Percentiles rank a stretch among this genome's conserved stretches.
phyloP scores from a whole-genome alignment of 2,329 filamentous ascomycete species.

The Ilyonectria sp. region DNA sequence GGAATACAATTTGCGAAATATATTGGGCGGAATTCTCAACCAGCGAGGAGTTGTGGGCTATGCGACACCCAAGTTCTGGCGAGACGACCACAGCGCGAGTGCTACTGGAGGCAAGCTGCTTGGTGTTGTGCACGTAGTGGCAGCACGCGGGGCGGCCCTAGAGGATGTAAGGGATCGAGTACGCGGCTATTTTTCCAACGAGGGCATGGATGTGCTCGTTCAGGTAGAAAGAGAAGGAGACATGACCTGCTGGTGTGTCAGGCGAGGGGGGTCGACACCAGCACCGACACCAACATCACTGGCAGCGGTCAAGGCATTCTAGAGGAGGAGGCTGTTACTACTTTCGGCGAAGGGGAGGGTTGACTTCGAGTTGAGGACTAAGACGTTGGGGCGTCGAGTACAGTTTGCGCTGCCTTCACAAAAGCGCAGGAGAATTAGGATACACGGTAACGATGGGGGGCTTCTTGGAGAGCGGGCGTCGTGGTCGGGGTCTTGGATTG shows the following conservation, averaged over 20 bases:
- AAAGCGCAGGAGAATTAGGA: conserved; percentile 15
- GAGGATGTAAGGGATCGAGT: conserved; percentile 90
- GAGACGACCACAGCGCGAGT: conserved; percentile 76
- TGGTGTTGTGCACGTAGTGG: conserved; percentile 90
- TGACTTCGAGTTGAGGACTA: conserved; percentile 18
- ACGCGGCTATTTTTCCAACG: conserved; percentile 76
- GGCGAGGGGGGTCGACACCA: conserved; percentile 48
- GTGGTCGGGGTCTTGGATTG: conserved; percentile 29
- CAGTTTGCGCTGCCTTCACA: conserved; percentile 25
- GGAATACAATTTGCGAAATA: conserved; percentile 91
- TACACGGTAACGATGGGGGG: conserved; percentile 6
- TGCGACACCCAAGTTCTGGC: conserved; percentile 91
- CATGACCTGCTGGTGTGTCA: conserved; percentile 70
- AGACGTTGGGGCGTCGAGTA: conserved; percentile 12
- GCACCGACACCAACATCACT: conserved; percentile 51
- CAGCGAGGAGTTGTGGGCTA: conserved; percentile 90
- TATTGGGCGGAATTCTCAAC: conserved; percentile 85
- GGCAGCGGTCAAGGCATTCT: conserved; percentile 52
- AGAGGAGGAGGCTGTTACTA: conserved; percentile 35
- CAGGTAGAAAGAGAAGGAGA: conserved; percentile 92
- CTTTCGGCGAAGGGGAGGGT: conserved; percentile 16
- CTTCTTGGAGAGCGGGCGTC: conserved; percentile 18
- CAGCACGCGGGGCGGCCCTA: conserved; percentile 78
- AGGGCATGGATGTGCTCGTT: conserved; percentile 85
- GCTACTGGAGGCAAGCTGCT: conserved; percentile 71